phyloP scores from a whole-genome alignment of 2,329 filamentous ascomycete genomes.

The Ceratocystiopsis sp. region DNA sequence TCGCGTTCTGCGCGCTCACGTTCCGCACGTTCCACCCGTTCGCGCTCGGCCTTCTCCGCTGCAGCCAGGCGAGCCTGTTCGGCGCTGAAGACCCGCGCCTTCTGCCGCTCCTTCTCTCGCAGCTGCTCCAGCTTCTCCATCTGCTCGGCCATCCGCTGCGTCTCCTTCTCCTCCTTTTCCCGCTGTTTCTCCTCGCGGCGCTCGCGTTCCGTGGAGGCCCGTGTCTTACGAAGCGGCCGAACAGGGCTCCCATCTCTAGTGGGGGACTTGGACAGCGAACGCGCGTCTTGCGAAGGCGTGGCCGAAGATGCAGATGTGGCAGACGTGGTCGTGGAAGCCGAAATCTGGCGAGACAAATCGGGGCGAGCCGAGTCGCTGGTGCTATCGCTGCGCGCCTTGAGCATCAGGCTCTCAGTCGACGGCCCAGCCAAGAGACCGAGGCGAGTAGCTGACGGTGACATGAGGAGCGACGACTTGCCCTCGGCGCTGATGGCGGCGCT shows the following conservation, averaged over 20 bases:
- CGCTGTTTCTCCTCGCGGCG: slow-evolving; percentile 38
- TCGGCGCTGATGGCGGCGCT: slow-evolving; percentile 48
- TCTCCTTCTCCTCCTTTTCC: slow-evolving; percentile 43
- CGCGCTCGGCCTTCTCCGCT: no score
- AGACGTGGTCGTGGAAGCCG: not conserved
- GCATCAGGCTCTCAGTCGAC: slow-evolving; percentile 31
- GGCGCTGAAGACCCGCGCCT: slow-evolving; percentile 33
- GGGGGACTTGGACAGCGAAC: slow-evolving; percentile 5
- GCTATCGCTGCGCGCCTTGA: slow-evolving; percentile 11
- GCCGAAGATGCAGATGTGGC: slow-evolving; percentile 12
- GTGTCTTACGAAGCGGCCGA: slow-evolving; percentile 30
- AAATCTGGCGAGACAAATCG: slow-evolving; percentile 24
- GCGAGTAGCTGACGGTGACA: slow-evolving; percentile 35
- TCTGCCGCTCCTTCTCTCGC: slow-evolving; percentile 55
- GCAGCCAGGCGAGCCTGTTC: no score
- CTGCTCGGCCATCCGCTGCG: slow-evolving; percentile 42
- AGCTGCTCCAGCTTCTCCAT: slow-evolving; percentile 48
- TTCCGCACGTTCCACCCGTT: no score
- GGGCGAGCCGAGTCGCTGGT: slow-evolving; percentile 25
- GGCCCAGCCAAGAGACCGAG: slow-evolving; percentile 25
- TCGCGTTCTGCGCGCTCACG: no score
- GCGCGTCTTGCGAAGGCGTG: not conserved
- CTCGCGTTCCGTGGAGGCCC: slow-evolving; percentile 43
- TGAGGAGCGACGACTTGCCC: slow-evolving; percentile 33
- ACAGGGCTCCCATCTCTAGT: slow-evolving; percentile 25